phyloP scores from a whole-genome alignment of 495 filamentous ascomycete species.

The Chaetomium tenue region DNA sequence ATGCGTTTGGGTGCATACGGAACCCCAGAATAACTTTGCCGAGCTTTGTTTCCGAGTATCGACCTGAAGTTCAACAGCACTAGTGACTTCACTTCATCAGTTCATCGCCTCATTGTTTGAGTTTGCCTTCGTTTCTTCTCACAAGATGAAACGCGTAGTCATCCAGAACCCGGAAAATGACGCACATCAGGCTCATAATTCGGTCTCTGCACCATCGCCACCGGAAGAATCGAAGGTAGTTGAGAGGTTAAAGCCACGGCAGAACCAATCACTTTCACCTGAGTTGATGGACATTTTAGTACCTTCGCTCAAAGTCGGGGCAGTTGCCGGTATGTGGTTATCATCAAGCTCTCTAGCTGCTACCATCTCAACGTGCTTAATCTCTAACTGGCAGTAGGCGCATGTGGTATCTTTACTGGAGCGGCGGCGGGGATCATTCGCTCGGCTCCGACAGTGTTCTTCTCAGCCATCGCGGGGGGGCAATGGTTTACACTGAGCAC shows the following conservation, averaged over 20 bases:
- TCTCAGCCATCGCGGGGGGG: constrained; percentile 66
- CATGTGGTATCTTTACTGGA: constrained; percentile 68
- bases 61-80: not conserved
- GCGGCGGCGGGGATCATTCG: constrained; percentile 65
- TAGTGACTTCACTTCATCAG: too few species aligned
- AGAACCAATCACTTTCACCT: constrained; percentile 33
- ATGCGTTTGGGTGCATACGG: too few species aligned
- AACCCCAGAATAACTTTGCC: too few species aligned
- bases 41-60: too few species aligned
- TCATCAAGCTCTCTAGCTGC: not conserved
- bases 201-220: constrained; percentile 1
- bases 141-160: constrained; percentile 27
- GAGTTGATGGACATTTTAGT: constrained; percentile 43
- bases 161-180: constrained; percentile 10
- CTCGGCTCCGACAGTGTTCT: constrained; percentile 63
- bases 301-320: constrained; percentile 38
- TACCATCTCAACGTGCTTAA: not conserved
- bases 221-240: constrained; percentile 1
- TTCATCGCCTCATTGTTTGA: not conserved
- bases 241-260: not conserved
- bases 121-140: not conserved
- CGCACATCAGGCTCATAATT: not conserved
- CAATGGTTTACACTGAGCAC: constrained; percentile 79
- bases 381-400: constrained; percentile 48
- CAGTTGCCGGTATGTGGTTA: constrained; percentile 28